These are phyloP conservation scores for Sporothrix euskadiensis DNA, from an alignment of 2,329 filamentous ascomycete species.

Conservation along the genomic window DNA sequence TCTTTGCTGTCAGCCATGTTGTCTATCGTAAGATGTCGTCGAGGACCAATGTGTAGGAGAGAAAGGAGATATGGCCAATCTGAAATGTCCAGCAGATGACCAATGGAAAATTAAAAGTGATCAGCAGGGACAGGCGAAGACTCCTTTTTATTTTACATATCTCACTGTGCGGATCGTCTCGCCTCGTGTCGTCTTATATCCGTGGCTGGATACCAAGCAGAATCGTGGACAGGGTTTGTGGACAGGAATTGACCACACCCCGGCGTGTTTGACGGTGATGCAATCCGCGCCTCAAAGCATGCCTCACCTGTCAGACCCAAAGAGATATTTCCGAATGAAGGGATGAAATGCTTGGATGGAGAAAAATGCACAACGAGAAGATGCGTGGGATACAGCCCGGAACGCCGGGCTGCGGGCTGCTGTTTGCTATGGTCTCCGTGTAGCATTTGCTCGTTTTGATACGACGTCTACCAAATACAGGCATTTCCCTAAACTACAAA, in stretches of 20 bases:
- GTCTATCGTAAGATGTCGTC: background rate
- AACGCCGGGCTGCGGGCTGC: background rate
- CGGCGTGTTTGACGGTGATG: conserved; percentile 8
- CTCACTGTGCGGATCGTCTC: background rate
- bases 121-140: background rate
- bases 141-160: background rate
- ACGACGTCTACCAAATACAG: background rate
- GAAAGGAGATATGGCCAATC: too few species aligned
- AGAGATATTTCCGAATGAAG: background rate
- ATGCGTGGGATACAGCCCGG: background rate
- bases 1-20: conserved; percentile 25
- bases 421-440: background rate
- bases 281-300: conserved; percentile 29
- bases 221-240: background rate
- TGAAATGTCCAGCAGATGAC: background rate
- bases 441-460: background rate
- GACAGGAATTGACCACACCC: background rate
- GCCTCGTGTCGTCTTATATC: background rate
- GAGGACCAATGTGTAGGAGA: background rate
- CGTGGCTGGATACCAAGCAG: background rate
- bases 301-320: conserved; percentile 26
- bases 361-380: background rate
- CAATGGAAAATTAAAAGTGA: background rate
- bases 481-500: background rate
- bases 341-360: background rate